phyloP scores from a whole-genome alignment of 2,329 filamentous ascomycete species.

The Exophiala sideris region DNA sequence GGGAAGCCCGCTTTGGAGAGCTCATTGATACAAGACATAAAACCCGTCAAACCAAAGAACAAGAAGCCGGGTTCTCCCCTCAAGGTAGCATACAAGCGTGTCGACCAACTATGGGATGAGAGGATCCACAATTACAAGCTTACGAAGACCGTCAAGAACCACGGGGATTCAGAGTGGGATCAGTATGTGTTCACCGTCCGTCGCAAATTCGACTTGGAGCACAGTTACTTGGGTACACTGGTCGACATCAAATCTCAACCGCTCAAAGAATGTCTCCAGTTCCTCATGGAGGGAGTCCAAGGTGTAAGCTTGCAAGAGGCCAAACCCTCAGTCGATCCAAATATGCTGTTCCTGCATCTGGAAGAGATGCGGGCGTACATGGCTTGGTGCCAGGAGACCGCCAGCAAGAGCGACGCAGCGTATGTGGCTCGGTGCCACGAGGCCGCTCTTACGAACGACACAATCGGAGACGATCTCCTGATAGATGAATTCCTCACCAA shows the following conservation, averaged over 20 bases:
- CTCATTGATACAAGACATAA: no score
- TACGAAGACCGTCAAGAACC: slow-evolving; percentile 62
- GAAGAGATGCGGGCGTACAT: slow-evolving; percentile 67
- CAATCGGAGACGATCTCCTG: no score
- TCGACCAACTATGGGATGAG: slow-evolving; percentile 60
- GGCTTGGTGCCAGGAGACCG: background rate
- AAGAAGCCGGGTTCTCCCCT: slow-evolving; percentile 44
- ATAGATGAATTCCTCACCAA: slow-evolving; percentile 32
- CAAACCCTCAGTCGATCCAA: slow-evolving; percentile 68
- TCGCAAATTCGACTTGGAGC: slow-evolving; percentile 78
- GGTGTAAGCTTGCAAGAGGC: slow-evolving; percentile 78
- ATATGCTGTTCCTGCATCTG: slow-evolving; percentile 71
- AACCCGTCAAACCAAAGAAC: background rate
- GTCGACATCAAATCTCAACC: slow-evolving; percentile 84
- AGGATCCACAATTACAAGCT: slow-evolving; percentile 64
- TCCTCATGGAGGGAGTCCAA: slow-evolving; percentile 72
- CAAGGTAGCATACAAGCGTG: slow-evolving; percentile 65
- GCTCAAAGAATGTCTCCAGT: slow-evolving; percentile 66
- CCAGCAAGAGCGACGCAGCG: background rate
- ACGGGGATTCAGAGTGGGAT: slow-evolving; percentile 66
- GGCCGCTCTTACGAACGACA: background rate
- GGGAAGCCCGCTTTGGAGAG: no score
- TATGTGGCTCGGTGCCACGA: background rate
- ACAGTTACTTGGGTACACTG: slow-evolving; percentile 67
- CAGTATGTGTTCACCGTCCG: slow-evolving; percentile 80